Conservation (phyloP, 768 basidiomycete species). For the Rhodotorula taiwanensis region DNA sequence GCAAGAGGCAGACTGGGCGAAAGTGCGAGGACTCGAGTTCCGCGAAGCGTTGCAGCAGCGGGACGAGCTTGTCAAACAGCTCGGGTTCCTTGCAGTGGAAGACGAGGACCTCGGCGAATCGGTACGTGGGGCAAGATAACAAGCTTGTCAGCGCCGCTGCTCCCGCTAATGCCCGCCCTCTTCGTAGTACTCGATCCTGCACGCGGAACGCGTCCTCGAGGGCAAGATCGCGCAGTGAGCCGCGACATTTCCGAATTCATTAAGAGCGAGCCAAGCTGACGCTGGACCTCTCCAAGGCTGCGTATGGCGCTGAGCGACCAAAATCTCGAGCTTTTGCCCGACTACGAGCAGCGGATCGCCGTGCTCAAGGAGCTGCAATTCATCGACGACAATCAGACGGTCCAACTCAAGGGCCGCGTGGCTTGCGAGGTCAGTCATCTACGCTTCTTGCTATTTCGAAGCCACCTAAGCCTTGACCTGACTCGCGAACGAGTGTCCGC, state of each 20-base stretch:
- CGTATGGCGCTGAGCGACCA: conserved; percentile 88
- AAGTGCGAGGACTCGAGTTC: conserved; percentile 78
- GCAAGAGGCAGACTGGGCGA: conserved; percentile 72
- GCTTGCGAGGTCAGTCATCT: conserved; percentile 74
- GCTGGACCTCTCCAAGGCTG: conserved; percentile 47
- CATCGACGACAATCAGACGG: conserved; percentile 91
- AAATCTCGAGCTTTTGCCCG: conserved; percentile 90
- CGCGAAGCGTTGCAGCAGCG: conserved; percentile 69
- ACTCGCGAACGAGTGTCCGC: neutral
- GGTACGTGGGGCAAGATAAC: no score
- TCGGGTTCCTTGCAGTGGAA: conserved; percentile 45
- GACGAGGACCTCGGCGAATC: conserved; percentile 59
- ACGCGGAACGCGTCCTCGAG: conserved; percentile 66
- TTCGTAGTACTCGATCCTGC: conserved; percentile 64
- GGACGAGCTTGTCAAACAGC: conserved; percentile 50
- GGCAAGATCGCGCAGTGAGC: conserved; percentile 56
- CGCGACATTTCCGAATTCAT: neutral
- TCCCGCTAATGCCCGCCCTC: no score
- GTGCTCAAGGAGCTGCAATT: conserved; percentile 87
- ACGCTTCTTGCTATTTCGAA: neutral
- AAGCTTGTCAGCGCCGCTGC: no score
- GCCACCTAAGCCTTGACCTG: neutral
- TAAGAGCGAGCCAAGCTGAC: neutral
- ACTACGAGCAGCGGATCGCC: conserved; percentile 88
- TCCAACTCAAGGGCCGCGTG: conserved; percentile 89